Evolutionary conservation across 495 filamentous ascomycete genomes (phyloP), one percentile per base, ranked within the genome.

Genomic region (Letharia lupina): DNA sequence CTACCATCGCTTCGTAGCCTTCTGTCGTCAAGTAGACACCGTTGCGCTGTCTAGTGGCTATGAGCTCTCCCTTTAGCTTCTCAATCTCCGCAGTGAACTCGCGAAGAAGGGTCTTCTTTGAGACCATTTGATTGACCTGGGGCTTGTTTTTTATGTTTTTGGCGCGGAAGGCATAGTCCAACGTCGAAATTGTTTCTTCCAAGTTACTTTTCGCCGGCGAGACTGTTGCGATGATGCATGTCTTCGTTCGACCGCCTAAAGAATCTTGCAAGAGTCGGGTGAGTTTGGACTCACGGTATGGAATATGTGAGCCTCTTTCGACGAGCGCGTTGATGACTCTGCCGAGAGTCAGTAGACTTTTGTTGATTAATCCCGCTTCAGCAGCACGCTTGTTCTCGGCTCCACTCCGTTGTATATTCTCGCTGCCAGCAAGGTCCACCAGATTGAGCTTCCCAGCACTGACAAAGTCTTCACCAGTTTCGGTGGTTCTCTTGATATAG

Each of bases 61-160:
- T 93, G 13, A 98, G 82, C 70, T 98, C 95, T 62, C 88, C 89
- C 78, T 95, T 96, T 52, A 98, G 82, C 71, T 88, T 91, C 75
- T 98, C 90, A 63, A 98, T 96, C 70, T 98, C 95, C n/a, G 82
- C 76, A 0, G 95, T 93, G 67, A 96, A 95, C 62, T 98, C 95
- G 39, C 83, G 84, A 1, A 98, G 83, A 28, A 98, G 76, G 6
- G 91, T 96, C 75, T 93, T 93, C 75, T 98, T 98, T 23, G 89
- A 91, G 63, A 96, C 84, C 71, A 89, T 83, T 41, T 90, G 89
- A 74, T 98, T 98, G 70, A 95, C 83, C 72, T 98, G 94, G 7
- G 94, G 94, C 74, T 97, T 96, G 75, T 98, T 98, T 31, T 91
- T 89, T 68, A 98, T 98, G 71, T 98, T 96, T 78, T 98, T 98